These are phyloP conservation scores for Paramecium bursaria DNA, from an alignment of 73 alveolate genomes.

Conservation along the genomic window DNA sequence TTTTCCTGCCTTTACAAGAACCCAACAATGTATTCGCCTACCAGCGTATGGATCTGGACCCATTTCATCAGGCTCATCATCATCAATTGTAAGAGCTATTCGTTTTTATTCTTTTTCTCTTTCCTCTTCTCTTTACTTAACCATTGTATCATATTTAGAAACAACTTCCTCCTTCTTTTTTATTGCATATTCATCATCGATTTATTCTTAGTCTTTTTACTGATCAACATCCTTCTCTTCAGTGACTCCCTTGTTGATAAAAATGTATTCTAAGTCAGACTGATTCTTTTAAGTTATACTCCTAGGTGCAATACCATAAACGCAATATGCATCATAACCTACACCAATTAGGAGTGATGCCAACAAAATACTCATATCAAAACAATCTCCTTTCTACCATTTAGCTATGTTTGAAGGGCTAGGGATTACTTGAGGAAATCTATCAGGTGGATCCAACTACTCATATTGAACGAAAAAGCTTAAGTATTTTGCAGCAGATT, in stretches of 20 bases:
- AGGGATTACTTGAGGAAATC: slow-evolving; percentile 93
- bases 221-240: slow-evolving; percentile 59
- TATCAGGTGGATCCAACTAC: slow-evolving; percentile 88
- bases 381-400: slow-evolving; percentile 96
- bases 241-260: slow-evolving; percentile 67
- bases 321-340: slow-evolving; percentile 98
- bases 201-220: slow-evolving; percentile 67
- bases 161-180: slow-evolving; percentile 79
- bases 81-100: slow-evolving; percentile 90
- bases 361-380: slow-evolving; percentile 90
- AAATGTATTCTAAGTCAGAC: slow-evolving; percentile 85
- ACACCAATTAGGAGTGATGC: slow-evolving; percentile 91
- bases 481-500: slow-evolving; percentile 90
- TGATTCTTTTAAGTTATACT: slow-evolving; percentile 87
- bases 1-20: slow-evolving; percentile 86
- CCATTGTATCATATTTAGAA: slow-evolving; percentile 78
- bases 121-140: slow-evolving; percentile 67
- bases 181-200: slow-evolving; percentile 77
- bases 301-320: slow-evolving; percentile 97
- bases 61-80: slow-evolving; percentile 91
- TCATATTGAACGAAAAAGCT: slow-evolving; percentile 95
- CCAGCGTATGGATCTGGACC: slow-evolving; percentile 85
- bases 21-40: slow-evolving; percentile 97
- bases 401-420: slow-evolving; percentile 94
- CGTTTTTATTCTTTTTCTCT: slow-evolving; percentile 75